Percentiles rank a stretch among this genome's conserved stretches.
Conservation (phyloP, 2,329 filamentous ascomycete genomes). For the Amauroascus niger region DNA sequence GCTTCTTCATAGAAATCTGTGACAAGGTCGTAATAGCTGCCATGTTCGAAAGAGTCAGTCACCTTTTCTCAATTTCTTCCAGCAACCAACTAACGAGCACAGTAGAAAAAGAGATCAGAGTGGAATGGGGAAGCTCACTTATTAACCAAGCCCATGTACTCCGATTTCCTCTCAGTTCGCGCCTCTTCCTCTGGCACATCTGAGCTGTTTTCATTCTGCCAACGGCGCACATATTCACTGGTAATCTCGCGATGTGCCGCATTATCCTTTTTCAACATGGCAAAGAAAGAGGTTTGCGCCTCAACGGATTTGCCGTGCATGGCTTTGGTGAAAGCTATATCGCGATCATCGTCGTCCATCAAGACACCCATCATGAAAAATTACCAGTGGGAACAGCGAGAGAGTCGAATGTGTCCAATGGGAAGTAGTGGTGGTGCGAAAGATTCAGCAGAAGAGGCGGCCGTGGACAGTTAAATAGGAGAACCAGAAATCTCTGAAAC, state of each 20-base stretch:
- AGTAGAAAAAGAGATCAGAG: not conserved
- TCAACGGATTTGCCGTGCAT: constrained; percentile 11
- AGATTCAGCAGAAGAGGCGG: no score
- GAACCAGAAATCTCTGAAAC: no score
- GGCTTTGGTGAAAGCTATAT: not conserved
- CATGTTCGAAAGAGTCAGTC: not conserved
- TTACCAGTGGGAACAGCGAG: no score
- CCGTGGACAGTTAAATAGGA: no score
- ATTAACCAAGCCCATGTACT: constrained; percentile 11
- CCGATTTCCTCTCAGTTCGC: not conserved
- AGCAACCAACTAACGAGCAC: not conserved
- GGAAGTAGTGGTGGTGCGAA: no score
- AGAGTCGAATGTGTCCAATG: no score
- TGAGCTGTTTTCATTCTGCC: constrained; percentile 4
- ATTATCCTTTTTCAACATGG: constrained; percentile 12
- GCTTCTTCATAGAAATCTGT: constrained; percentile 19
- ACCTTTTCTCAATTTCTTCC: not conserved
- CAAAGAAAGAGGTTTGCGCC: constrained; percentile 8
- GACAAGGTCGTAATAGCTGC: constrained; percentile 21
- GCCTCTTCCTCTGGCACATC: constrained; percentile 6
- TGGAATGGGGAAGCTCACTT: constrained; percentile 1
- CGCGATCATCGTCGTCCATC: not conserved
- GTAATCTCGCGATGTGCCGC: constrained; percentile 8
- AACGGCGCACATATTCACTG: constrained; percentile 7
- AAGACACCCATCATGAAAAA: not conserved